Percentiles rank a stretch among this genome's conserved stretches.
phyloP scores from a whole-genome alignment of 768 basidiomycete genomes.

The Suillus discolor region DNA sequence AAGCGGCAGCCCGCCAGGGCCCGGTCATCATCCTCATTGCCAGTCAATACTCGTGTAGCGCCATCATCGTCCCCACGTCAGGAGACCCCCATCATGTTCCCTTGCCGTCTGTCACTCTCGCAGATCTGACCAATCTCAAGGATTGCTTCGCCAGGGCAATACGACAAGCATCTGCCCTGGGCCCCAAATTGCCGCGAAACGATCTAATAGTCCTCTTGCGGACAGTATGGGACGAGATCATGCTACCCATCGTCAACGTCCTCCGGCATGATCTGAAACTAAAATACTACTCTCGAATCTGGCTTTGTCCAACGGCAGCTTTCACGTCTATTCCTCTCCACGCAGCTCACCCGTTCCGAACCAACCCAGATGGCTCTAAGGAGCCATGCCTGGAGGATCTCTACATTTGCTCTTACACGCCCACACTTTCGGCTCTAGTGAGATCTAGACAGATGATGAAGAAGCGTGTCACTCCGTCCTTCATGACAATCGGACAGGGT shows the following conservation, averaged over 20 bases:
- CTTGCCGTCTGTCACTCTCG: not conserved
- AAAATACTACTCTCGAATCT: not conserved
- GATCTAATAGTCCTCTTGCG: not conserved
- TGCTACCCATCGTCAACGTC: not conserved
- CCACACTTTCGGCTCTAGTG: not conserved
- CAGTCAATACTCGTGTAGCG: not conserved
- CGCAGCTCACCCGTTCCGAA: not conserved
- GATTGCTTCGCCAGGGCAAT: conserved; percentile 11
- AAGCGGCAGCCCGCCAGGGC: not conserved
- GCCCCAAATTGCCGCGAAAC: not conserved
- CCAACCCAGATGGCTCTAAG: not conserved
- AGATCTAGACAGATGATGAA: not conserved
- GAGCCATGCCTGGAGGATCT: not conserved
- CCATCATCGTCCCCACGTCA: not conserved
- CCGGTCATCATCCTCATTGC: not conserved
- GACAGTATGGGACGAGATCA: not conserved
- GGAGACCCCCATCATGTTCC: not conserved
- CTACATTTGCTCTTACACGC: not conserved
- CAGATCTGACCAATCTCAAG: conserved; percentile 9
- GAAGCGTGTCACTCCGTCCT: not conserved
- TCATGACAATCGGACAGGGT: not conserved
- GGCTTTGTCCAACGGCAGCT: not conserved
- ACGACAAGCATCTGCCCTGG: not conserved
- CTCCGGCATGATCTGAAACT: not conserved
- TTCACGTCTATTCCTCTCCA: not conserved